Percentiles rank a stretch among this genome's conserved stretches.
Conservation (phyloP, 768 basidiomycete species). For the Glaciozyma antarctica region DNA sequence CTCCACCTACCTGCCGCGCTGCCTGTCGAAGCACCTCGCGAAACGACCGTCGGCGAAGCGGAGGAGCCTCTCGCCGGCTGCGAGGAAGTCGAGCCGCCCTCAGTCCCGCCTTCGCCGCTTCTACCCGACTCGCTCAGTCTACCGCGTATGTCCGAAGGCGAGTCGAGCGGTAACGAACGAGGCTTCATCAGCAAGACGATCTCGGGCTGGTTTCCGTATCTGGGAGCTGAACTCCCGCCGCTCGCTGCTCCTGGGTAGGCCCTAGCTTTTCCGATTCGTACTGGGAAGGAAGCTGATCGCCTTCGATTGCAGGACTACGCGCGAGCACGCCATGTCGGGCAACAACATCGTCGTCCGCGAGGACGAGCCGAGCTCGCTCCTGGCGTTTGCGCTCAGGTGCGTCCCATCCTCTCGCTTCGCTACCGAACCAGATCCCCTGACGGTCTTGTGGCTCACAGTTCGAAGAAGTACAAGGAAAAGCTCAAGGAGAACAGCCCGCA, state of each 20-base stretch:
- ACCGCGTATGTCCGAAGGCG: constrained; percentile 38
- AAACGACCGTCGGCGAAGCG: neutral
- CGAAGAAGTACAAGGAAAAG: constrained; percentile 43
- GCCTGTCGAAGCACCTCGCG: neutral
- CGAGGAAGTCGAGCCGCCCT: constrained; percentile 7
- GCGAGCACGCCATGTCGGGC: constrained; percentile 86
- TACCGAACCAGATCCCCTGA: constrained; percentile 1
- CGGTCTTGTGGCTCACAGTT: constrained; percentile 26
- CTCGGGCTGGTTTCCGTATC: constrained; percentile 66
- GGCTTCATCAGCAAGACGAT: constrained; percentile 70
- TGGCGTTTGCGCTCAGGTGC: constrained; percentile 83
- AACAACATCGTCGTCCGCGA: constrained; percentile 89
- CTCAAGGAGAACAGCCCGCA: constrained; percentile 66
- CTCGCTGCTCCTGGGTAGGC: constrained; percentile 52
- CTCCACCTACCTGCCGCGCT: constrained; percentile 10
- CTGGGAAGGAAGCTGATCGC: neutral
- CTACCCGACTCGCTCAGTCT: constrained; percentile 7
- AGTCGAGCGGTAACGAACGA: constrained; percentile 52
- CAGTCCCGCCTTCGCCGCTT: constrained; percentile 29
- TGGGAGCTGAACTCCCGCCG: constrained; percentile 47
- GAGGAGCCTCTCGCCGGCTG: neutral
- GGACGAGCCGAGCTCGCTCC: constrained; percentile 95
- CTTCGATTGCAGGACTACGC: constrained; percentile 30
- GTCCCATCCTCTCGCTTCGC: constrained; percentile 30
- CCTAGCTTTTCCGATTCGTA: constrained; percentile 45